A percentile compares a stretch with the other conserved stretches of the same genome.
Evolutionary conservation across 441 rosid species (phyloP).

Genomic region (Populus hybrid): DNA sequence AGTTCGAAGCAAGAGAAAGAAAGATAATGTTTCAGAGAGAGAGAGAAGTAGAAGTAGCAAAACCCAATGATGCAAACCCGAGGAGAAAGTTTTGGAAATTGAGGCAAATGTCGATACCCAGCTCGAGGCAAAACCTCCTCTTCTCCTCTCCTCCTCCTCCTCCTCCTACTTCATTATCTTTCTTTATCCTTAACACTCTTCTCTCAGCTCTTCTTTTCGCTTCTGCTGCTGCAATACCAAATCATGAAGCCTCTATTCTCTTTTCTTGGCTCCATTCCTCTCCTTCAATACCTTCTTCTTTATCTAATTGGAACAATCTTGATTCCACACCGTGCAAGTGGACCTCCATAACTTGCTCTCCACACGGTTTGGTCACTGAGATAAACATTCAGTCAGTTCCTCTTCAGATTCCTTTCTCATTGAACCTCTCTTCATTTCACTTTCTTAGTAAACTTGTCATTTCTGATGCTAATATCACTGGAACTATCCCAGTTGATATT

Average conservation of each 20-base stretch:
- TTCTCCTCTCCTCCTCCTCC: slow-evolving; percentile 7
- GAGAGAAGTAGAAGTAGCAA: slow-evolving; percentile 29
- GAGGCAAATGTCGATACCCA: slow-evolving; percentile 78
- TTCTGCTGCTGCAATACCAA: slow-evolving; percentile 35
- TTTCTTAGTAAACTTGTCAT: slow-evolving; percentile 52
- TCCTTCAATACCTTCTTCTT: slow-evolving; percentile 39
- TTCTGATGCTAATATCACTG: slow-evolving; percentile 73
- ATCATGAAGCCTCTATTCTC: slow-evolving; percentile 60
- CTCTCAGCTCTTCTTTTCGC: slow-evolving; percentile 20
- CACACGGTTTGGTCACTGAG: slow-evolving; percentile 60
- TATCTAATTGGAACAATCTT: slow-evolving; percentile 59
- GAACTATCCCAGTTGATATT: slow-evolving; percentile 54
- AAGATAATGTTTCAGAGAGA: slow-evolving; percentile 35
- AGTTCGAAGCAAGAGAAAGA: slow-evolving; percentile 55
- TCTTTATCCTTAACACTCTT: slow-evolving; percentile 22
- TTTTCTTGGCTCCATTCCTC: slow-evolving; percentile 80
- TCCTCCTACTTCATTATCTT: slow-evolving; percentile 17
- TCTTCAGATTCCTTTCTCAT: slow-evolving; percentile 51
- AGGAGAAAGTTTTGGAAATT: slow-evolving; percentile 71
- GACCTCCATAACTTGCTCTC: slow-evolving; percentile 69
- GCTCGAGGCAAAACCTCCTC: slow-evolving; percentile 47
- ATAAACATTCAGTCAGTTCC: slow-evolving; percentile 58
- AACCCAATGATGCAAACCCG: slow-evolving; percentile 64
- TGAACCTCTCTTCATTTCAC: slow-evolving; percentile 52
- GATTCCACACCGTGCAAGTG: slow-evolving; percentile 77